Evolutionary conservation across 371 early-diverging fungal species (phyloP), one percentile per base, ranked within the genome.

Genomic region (Umbelopsis sp.): DNA sequence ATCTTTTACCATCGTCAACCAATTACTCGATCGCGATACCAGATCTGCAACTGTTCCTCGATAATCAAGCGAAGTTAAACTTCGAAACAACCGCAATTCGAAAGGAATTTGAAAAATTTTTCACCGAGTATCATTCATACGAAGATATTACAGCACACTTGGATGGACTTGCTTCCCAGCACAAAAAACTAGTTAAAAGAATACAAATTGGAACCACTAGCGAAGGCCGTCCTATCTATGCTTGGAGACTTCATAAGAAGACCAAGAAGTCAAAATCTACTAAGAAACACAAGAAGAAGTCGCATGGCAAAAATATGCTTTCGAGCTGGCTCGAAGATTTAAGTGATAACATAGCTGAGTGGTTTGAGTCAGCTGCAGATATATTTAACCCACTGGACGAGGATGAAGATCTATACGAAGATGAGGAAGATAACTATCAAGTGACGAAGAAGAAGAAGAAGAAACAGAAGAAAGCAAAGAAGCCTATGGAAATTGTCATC

Each of bases 401-500:
- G n/a, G 1, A 66, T 50, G 75, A 72, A 51, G 69, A 65, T 8
- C 68, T 65, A 9, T 70, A 69, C 8, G 72, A 66, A n/a, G 76
- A 70, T 16, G 70, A 71, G 4, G 75, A 67, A 35, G 70, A 69
- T 22, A 76, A 70, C 11, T 25, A 53, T 25, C 18, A 24, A 35
- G 22, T 14, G 3, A 50, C 22, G 20, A 29, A 29, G 20, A 37
- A 44, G 20, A 37, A 44, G 20, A 32, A 50, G 22, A 37, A 53
- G 18, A 25, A 67, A 29, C 24, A 44, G 16, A 25, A 44, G 67
- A 44, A 50, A 12, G 0, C 14, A 7, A 48, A 38, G 7, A 44
- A n/a, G 4, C 50, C 44, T 1, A 74, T 70, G 72, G 74, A 72
- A 29, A 71, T 76, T 48, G 63, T 75, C 51, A 65, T 75, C 53